phyloP scores from a whole-genome alignment of 352 stramenopile genomes.

The Globisporangium solare region DNA sequence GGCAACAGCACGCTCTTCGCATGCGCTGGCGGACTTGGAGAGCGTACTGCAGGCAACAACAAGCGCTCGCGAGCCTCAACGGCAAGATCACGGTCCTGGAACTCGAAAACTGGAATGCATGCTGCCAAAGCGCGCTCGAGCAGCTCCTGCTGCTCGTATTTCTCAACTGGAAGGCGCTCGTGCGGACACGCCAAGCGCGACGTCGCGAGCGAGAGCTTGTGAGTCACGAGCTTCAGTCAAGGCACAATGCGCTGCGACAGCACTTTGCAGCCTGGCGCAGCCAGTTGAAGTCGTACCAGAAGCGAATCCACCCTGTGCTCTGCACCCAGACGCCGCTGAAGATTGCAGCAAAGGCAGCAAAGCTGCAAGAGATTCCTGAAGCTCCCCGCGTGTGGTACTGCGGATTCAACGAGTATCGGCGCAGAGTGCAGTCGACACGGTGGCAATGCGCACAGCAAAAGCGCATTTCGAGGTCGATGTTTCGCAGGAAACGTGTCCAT shows the following conservation, averaged over 20 bases:
- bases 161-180: slow-evolving; percentile 2
- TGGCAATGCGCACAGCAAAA: background rate
- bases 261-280: slow-evolving; percentile 8
- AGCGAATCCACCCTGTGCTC: slow-evolving; percentile 7
- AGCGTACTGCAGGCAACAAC: too few relatives aligned
- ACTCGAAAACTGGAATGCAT: slow-evolving; percentile 10
- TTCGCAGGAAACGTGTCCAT: background rate
- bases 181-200: background rate
- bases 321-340: slow-evolving; percentile 11
- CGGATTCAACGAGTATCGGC: slow-evolving; percentile 8
- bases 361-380: too few relatives aligned
- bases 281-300: background rate
- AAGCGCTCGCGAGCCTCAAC: background rate
- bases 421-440: slow-evolving; percentile 2
- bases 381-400: slow-evolving; percentile 4
- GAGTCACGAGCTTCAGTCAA: background rate
- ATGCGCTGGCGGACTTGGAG: slow-evolving; percentile 3
- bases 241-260: background rate
- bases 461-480: background rate
- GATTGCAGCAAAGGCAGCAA: background rate
- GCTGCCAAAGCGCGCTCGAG: slow-evolving; percentile 1
- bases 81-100: slow-evolving; percentile 13
- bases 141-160: slow-evolving; percentile 4
- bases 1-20: too few relatives aligned
- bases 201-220: background rate